Percentiles rank a stretch among this genome's conserved stretches.
Evolutionary conservation across 2,329 filamentous ascomycete species (phyloP).

Genomic region (Penicillium oxalicum): DNA sequence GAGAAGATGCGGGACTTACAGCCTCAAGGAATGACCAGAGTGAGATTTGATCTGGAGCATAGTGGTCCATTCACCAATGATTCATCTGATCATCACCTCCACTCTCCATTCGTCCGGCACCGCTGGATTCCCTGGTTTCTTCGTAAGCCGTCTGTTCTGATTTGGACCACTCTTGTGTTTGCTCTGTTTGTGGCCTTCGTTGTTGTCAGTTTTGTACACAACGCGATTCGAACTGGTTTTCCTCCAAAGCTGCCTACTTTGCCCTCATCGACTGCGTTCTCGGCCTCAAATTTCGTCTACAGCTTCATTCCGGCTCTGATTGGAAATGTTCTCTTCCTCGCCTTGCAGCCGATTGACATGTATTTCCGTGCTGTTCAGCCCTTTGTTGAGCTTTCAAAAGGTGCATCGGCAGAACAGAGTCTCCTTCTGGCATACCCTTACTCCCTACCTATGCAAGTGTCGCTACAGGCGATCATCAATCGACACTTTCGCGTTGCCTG

Average conservation of each 20-base stretch:
- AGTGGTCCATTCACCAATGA: constrained; percentile 36
- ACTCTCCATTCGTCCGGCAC: constrained; percentile 51
- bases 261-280: constrained; percentile 63
- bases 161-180: constrained; percentile 57
- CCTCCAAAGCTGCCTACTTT: constrained; percentile 58
- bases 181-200: constrained; percentile 65
- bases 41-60: constrained; percentile 35
- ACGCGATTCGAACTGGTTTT: constrained; percentile 64
- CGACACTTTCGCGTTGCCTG: constrained; percentile 54
- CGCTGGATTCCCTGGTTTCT: constrained; percentile 75
- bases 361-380: constrained; percentile 56
- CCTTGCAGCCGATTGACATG: constrained; percentile 55
- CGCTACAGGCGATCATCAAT: constrained; percentile 48
- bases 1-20: constrained; percentile 29
- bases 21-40: constrained; percentile 29
- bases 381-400: constrained; percentile 50
- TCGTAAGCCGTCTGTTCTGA: constrained; percentile 58
- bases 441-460: constrained; percentile 48
- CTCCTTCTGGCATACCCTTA: constrained; percentile 54
- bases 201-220: constrained; percentile 69
- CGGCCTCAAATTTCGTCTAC: constrained; percentile 81
- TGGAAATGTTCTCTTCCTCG: constrained; percentile 54
- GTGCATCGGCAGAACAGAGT: constrained; percentile 50
- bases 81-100: constrained; percentile 47
- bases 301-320: constrained; percentile 57